Evolutionary conservation across 164 flowering plant species (phyloP).

Genomic region (Vitis rupestris): DNA sequence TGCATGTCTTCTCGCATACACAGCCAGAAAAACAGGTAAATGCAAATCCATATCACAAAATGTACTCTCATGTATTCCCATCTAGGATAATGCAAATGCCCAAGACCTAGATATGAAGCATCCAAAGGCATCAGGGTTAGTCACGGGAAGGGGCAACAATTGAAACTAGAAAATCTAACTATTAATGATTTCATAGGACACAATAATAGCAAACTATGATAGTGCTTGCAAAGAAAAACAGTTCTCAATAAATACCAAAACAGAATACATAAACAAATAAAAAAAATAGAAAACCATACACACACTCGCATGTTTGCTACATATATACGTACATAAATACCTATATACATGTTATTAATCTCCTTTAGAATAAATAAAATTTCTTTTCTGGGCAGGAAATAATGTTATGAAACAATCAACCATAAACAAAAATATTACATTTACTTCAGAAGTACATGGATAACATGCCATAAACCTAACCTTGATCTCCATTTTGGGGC

Average conservation of each 20-base stretch:
- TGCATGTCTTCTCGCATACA: background rate
- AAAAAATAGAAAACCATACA: background rate
- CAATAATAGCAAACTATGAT: too few species aligned
- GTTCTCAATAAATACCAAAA: too few species aligned
- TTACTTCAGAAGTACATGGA: background rate
- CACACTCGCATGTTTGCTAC: background rate
- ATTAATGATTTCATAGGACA: too few species aligned
- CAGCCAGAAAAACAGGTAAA: background rate
- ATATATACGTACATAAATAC: background rate
- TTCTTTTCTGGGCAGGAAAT: background rate
- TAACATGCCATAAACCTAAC: conserved; percentile 33
- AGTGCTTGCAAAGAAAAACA: too few species aligned
- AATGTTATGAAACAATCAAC: background rate
- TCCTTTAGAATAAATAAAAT: background rate
- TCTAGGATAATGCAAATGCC: background rate
- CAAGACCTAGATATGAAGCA: background rate
- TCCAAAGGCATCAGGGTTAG: background rate
- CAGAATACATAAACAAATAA: too few species aligned
- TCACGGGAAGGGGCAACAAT: too few species aligned
- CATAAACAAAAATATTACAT: background rate
- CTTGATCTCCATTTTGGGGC: conserved; percentile 77
- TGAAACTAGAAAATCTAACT: too few species aligned
- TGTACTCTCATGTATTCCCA: too few species aligned
- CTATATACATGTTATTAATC: background rate
- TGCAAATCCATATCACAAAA: too few species aligned